These are phyloP conservation scores for Albizia julibrissin DNA, from an alignment of 306 rosid genomes.

Conservation along the genomic window DNA sequence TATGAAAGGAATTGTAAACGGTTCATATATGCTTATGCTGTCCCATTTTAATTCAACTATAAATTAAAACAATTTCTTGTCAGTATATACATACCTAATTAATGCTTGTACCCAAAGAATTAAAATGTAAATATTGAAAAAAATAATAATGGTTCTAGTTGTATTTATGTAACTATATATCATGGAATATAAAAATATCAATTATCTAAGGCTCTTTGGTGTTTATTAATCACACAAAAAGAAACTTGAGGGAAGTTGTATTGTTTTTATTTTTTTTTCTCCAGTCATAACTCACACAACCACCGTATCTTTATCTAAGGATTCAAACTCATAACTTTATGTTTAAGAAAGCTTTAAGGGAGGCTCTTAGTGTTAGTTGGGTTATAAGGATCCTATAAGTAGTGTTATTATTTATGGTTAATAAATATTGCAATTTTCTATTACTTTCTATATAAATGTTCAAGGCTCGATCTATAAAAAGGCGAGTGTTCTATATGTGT, in stretches of 20 bases:
- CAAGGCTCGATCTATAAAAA: not conserved
- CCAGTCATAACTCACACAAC: no score
- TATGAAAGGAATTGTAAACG: not conserved
- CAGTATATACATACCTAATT: not conserved
- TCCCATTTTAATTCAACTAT: not conserved
- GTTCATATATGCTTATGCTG: not conserved
- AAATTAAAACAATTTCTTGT: not conserved
- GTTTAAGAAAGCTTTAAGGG: no score
- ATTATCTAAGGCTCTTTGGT: no score
- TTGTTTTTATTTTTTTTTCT: no score
- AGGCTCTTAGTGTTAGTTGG: no score
- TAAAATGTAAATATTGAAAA: not conserved
- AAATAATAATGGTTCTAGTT: not conserved
- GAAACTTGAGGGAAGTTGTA: not conserved
- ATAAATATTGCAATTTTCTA: no score
- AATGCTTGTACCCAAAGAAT: not conserved
- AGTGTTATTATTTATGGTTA: no score
- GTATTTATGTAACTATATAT: not conserved
- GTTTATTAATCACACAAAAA: not conserved
- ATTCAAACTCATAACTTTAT: no score
- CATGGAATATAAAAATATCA: no score
- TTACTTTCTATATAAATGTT: not conserved
- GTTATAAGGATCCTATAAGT: no score
- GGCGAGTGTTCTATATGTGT: not conserved
- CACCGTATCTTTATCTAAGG: no score